A percentile compares a stretch with the other conserved stretches of the same genome.
Evolutionary conservation across 805 yeast species (phyloP).

Genomic region (Hanseniaspora hatyaiensis): DNA sequence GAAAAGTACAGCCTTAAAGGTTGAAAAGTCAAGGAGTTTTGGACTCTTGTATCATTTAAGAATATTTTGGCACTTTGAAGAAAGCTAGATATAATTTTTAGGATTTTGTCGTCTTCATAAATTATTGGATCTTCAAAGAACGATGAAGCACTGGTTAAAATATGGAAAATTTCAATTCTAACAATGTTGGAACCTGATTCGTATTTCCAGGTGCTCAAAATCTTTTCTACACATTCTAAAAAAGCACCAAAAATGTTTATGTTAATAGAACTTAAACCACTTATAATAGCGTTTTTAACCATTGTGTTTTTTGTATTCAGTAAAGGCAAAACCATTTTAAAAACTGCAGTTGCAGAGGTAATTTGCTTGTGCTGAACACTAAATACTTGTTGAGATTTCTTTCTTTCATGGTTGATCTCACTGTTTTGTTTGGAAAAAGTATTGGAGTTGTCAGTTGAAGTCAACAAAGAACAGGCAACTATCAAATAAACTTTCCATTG

Average conservation of each 20-base stretch:
- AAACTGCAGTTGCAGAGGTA: slow-evolving; percentile 82
- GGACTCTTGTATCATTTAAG: slow-evolving; percentile 45
- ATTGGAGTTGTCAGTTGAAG: slow-evolving; percentile 44
- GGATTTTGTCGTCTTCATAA: slow-evolving; percentile 55
- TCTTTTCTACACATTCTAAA: slow-evolving; percentile 59
- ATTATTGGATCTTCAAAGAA: slow-evolving; percentile 43
- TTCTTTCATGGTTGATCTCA: slow-evolving; percentile 49
- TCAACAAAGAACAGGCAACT: slow-evolving; percentile 83
- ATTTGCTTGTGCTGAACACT: slow-evolving; percentile 83
- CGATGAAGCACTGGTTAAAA: slow-evolving; percentile 57
- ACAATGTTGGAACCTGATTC: slow-evolving; percentile 33
- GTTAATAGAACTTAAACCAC: slow-evolving; percentile 80
- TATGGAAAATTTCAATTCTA: slow-evolving; percentile 67
- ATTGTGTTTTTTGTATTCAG: slow-evolving; percentile 56
- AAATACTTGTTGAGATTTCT: slow-evolving; percentile 64
- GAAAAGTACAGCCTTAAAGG: slow-evolving; percentile 72
- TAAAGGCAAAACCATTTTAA: slow-evolving; percentile 75
- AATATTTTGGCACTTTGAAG: slow-evolving; percentile 52
- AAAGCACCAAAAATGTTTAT: slow-evolving; percentile 77
- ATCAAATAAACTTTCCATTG: slow-evolving; percentile 85
- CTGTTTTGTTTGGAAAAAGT: slow-evolving; percentile 69
- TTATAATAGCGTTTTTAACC: slow-evolving; percentile 75
- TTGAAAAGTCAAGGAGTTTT: slow-evolving; percentile 59
- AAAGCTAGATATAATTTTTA: slow-evolving; percentile 50
- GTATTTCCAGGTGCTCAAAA: slow-evolving; percentile 46